These are phyloP conservation scores for Keithomyces neogunnii DNA, from an alignment of 2,329 filamentous ascomycete species.

Conservation along the genomic window DNA sequence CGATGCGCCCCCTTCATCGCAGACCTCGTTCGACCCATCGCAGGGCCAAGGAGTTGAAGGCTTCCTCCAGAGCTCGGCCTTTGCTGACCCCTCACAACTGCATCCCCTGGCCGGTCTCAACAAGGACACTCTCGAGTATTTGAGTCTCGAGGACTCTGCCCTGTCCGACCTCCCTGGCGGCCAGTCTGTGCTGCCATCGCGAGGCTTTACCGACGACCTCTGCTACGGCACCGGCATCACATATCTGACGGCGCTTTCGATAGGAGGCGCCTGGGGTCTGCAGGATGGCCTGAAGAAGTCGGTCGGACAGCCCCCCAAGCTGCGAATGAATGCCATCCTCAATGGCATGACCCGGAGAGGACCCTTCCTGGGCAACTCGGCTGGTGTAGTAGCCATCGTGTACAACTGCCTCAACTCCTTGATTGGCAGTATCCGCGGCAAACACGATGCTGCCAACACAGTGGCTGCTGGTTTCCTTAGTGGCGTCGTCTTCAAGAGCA, in stretches of 20 bases:
- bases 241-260: conserved; percentile 76
- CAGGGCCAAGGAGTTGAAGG: conserved; percentile 74
- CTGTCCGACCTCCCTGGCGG: conserved; percentile 79
- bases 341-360: conserved; percentile 91
- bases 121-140: conserved; percentile 88
- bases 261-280: conserved; percentile 88
- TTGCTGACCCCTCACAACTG: conserved; percentile 79
- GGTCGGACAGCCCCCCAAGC: conserved; percentile 71
- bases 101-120: conserved; percentile 92
- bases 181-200: conserved; percentile 82
- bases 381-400: conserved; percentile 88
- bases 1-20: conserved; percentile 38
- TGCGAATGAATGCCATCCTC: conserved; percentile 86
- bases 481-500: conserved; percentile 95
- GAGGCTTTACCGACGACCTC: conserved; percentile 95
- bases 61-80: conserved; percentile 68
- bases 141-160: conserved; percentile 84
- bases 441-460: conserved; percentile 86
- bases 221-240: conserved; percentile 96
- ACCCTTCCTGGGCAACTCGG: conserved; percentile 92
- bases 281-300: conserved; percentile 79
- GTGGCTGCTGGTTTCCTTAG: conserved; percentile 77
- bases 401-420: conserved; percentile 91
- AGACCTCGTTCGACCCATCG: conserved; percentile 60
- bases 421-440: conserved; percentile 69